Conservation (phyloP, 2,329 filamentous ascomycete genomes). For the Raffaelea albimanens region DNA sequence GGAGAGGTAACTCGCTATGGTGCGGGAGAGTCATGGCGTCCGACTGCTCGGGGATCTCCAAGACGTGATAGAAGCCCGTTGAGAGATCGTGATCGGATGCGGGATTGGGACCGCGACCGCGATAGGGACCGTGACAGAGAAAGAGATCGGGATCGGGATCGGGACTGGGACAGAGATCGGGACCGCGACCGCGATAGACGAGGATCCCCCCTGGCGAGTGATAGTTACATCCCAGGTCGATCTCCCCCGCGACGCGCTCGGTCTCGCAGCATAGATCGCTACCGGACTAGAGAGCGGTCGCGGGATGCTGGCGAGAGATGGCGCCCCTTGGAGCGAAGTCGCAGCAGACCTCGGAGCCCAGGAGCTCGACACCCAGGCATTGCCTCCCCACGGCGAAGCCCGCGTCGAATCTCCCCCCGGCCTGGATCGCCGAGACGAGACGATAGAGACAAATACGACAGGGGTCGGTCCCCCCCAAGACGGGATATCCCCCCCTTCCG, state of each 20-base stretch:
- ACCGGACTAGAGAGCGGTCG: constrained; percentile 25
- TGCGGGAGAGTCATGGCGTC: constrained; percentile 52
- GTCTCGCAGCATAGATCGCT: constrained; percentile 31
- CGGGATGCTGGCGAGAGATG: constrained; percentile 25
- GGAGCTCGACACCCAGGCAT: constrained; percentile 16
- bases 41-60: constrained; percentile 27
- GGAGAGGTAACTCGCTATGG: constrained; percentile 54
- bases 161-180: constrained; percentile 21
- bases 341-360: constrained; percentile 26
- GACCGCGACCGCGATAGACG: constrained; percentile 23
- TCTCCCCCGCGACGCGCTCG: constrained; percentile 27
- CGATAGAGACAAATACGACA: constrained; percentile 21
- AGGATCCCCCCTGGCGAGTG: constrained; percentile 20
- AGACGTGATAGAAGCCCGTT: constrained; percentile 22
- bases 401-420: constrained; percentile 24
- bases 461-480: constrained; percentile 24
- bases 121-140: constrained; percentile 26
- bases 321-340: constrained; percentile 27
- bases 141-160: constrained; percentile 18
- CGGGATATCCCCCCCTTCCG: constrained; percentile 22
- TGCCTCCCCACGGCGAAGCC: constrained; percentile 17
- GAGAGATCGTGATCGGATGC: constrained; percentile 20
- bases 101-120: constrained; percentile 25
- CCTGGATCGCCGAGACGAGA: constrained; percentile 30
- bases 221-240: constrained; percentile 31